phyloP scores from a whole-genome alignment of 2,329 filamentous ascomycete species.

The Fusarium sp. region DNA sequence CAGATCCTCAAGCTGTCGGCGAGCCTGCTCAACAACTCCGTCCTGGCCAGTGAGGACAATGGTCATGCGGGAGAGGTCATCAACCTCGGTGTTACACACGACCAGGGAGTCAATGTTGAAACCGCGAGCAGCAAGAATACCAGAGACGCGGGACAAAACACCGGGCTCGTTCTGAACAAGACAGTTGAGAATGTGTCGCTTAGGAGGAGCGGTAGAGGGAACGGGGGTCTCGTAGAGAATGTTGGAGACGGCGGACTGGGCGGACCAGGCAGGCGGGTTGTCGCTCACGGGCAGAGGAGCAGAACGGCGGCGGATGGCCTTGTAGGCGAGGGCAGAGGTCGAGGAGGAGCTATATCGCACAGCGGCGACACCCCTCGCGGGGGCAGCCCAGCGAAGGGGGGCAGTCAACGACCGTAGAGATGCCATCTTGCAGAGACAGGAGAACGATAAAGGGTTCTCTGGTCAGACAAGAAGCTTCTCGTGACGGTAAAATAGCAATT shows the following conservation, averaged over 20 bases:
- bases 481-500: constrained; percentile 36
- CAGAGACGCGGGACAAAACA: constrained; percentile 94
- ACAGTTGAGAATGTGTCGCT: constrained; percentile 97
- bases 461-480: constrained; percentile 45
- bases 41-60: constrained; percentile 97
- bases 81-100: constrained; percentile 97
- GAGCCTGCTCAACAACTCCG: constrained; percentile 95
- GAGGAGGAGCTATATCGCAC: constrained; percentile 64
- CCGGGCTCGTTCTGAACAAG: constrained; percentile 99
- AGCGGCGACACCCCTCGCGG: constrained; percentile 45
- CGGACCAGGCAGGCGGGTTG: constrained; percentile 82
- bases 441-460: constrained; percentile 40
- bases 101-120: constrained; percentile 99
- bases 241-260: constrained; percentile 93
- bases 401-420: constrained; percentile 58
- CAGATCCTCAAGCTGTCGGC: constrained; percentile 93
- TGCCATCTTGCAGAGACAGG: constrained; percentile 53
- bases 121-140: constrained; percentile 92
- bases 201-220: constrained; percentile 83
- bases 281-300: constrained; percentile 84
- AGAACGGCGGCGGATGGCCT: constrained; percentile 91
- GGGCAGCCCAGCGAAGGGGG: constrained; percentile 53
- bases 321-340: constrained; percentile 95
- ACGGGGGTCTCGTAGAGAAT: constrained; percentile 98
- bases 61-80: constrained; percentile 97